These are phyloP conservation scores for Cystobasidium tubakii DNA, from an alignment of 768 basidiomycete species.

Conservation along the genomic window DNA sequence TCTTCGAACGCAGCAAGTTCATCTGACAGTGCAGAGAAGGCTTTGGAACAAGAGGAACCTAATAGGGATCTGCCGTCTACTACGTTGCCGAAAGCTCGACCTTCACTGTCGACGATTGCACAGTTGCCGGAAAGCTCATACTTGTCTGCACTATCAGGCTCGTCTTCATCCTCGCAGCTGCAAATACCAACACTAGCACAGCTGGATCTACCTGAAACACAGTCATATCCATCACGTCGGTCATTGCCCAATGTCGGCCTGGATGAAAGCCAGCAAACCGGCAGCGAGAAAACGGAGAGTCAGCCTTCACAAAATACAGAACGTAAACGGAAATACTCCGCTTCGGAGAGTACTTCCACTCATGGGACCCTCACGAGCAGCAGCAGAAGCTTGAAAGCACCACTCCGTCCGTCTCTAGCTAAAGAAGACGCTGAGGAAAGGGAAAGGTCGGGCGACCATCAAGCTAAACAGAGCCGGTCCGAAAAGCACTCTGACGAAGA, in stretches of 20 bases:
- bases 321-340: not conserved
- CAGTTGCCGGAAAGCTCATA: not conserved
- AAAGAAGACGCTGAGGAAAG: not conserved
- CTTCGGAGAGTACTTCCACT: not conserved
- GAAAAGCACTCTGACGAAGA: not conserved
- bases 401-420: too few relatives aligned
- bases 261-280: not conserved
- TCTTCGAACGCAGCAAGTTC: not conserved
- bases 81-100: not conserved
- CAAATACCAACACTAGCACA: not conserved
- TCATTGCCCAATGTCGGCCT: not conserved
- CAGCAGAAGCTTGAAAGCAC: not conserved
- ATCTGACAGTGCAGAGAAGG: not conserved
- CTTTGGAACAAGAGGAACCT: not conserved
- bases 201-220: not conserved
- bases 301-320: not conserved
- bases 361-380: not conserved
- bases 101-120: not conserved
- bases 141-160: not conserved
- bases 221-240: not conserved
- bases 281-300: not conserved
- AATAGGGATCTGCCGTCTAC: not conserved
- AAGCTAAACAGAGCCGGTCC: not conserved
- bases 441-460: not conserved
- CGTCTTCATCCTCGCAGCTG: not conserved